Evolutionary conservation across 129 eudicot genomes (phyloP).

Genomic region (Flaveria sonorensis): DNA sequence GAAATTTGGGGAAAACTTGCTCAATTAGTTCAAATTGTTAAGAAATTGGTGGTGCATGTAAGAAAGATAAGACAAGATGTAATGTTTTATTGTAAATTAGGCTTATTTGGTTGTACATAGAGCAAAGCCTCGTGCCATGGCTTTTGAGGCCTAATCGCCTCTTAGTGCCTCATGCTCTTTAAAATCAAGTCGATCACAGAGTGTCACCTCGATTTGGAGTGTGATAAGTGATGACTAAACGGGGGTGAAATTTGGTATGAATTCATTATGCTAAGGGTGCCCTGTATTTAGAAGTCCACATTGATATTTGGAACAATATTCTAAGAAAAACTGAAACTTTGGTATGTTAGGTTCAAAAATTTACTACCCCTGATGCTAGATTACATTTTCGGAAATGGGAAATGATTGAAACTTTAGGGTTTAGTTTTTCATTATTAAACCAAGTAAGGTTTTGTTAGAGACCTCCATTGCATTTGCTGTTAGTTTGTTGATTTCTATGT

Average conservation of each 20-base stretch:
- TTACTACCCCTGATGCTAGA: background rate
- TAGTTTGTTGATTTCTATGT: background rate
- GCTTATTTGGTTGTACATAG: too few relatives aligned
- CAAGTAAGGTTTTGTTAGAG: background rate
- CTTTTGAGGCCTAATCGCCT: too few relatives aligned
- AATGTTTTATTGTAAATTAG: too few relatives aligned
- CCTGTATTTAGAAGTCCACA: slow-evolving; percentile 12
- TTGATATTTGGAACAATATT: background rate
- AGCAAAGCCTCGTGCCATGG: too few relatives aligned
- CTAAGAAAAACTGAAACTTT: slow-evolving; percentile 14
- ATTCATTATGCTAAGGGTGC: slow-evolving; percentile 14
- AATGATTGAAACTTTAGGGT: slow-evolving; percentile 3
- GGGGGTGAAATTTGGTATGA: background rate
- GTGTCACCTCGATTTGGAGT: slow-evolving; percentile 6
- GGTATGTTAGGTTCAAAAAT: background rate
- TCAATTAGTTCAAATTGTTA: slow-evolving; percentile 7
- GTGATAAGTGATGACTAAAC: background rate
- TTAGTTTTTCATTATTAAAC: background rate
- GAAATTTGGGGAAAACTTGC: background rate
- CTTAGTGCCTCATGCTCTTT: too few relatives aligned
- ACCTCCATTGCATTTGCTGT: background rate
- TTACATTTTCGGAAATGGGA: slow-evolving; percentile 1
- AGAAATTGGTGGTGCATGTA: background rate
- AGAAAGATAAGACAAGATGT: too few relatives aligned
- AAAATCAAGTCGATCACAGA: too few relatives aligned